These are phyloP conservation scores for Linderniella brevidens DNA, from an alignment of 257 asterid species.

Conservation along the genomic window DNA sequence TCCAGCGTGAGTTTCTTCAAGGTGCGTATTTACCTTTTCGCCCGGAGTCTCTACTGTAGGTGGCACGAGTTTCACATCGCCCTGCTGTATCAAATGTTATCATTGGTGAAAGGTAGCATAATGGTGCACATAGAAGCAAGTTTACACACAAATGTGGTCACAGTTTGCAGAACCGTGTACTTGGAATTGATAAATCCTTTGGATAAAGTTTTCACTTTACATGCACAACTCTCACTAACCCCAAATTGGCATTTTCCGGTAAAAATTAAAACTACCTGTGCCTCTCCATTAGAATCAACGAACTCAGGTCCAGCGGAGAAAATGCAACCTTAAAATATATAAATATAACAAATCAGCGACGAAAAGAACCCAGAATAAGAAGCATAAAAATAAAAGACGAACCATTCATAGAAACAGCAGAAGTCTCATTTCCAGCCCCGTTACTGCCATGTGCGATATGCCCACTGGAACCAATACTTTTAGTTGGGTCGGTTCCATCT, in stretches of 20 bases:
- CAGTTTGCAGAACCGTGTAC: not conserved
- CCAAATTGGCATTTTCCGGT: too few species aligned
- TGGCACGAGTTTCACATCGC: conserved; percentile 16
- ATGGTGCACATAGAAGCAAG: too few species aligned
- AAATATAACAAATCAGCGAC: too few species aligned
- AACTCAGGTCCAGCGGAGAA: conserved; percentile 21
- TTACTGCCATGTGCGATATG: conserved; percentile 16
- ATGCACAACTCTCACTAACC: conserved; percentile 9
- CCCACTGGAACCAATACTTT: conserved; percentile 20
- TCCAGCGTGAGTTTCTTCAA: conserved; percentile 21
- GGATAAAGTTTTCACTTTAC: conserved; percentile 3
- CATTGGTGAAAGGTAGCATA: not conserved
- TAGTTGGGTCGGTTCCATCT: conserved; percentile 18
- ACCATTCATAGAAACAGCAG: conserved; percentile 1
- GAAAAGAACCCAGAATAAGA: conserved; percentile 15
- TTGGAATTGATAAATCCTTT: conserved; percentile 3
- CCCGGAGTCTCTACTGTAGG: conserved; percentile 17
- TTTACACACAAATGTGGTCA: too few species aligned
- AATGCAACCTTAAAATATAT: not conserved
- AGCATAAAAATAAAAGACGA: conserved; percentile 9
- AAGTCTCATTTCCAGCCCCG: conserved; percentile 10
- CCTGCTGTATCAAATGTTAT: conserved; percentile 28
- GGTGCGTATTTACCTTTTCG: conserved; percentile 20
- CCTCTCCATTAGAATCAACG: conserved; percentile 20
- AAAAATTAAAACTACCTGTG: conserved; percentile 28